phyloP scores from a whole-genome alignment of 1,284 basidiomycete genomes.

The Trichosporon inkin region DNA sequence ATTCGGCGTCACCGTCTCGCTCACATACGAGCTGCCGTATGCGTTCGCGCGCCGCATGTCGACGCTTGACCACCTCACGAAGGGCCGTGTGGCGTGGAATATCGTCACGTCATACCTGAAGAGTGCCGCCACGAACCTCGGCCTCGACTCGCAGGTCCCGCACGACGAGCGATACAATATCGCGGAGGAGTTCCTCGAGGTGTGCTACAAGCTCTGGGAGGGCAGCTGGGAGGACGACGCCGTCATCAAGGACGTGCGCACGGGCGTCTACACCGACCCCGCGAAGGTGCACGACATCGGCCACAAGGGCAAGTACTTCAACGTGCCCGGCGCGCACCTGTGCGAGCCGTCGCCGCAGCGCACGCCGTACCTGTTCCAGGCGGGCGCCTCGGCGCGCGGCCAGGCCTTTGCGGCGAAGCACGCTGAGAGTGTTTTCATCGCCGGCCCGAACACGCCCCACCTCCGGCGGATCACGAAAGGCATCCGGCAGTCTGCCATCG shows the following conservation, averaged over 20 bases:
- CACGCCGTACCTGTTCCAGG: slow-evolving; percentile 46
- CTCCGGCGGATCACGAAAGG: slow-evolving; percentile 6
- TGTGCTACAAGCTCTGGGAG: slow-evolving; percentile 50
- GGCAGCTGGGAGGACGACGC: slow-evolving; percentile 47
- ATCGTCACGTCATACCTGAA: slow-evolving; percentile 47
- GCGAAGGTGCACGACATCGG: slow-evolving; percentile 38
- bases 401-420: slow-evolving; percentile 44
- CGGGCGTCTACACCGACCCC: slow-evolving; percentile 36
- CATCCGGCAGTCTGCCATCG: slow-evolving; percentile 25
- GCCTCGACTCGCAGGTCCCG: slow-evolving; percentile 23
- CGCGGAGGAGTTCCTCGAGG: slow-evolving; percentile 26
- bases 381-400: slow-evolving; percentile 40
- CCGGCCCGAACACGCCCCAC: slow-evolving; percentile 14
- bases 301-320: slow-evolving; percentile 43
- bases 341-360: slow-evolving; percentile 44
- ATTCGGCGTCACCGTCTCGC: slow-evolving; percentile 24
- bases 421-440: slow-evolving; percentile 47
- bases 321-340: slow-evolving; percentile 43
- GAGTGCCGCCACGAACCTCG: slow-evolving; percentile 41
- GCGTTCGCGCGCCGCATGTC: slow-evolving; percentile 43
- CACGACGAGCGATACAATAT: slow-evolving; percentile 32
- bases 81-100: slow-evolving; percentile 48
- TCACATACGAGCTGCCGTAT: slow-evolving; percentile 41
- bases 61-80: slow-evolving; percentile 49
- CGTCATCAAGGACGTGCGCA: slow-evolving; percentile 28